Evolutionary conservation across 345 rosid species (phyloP), one percentile per base, ranked within the genome.

Genomic region (Isatis tinctoria): DNA sequence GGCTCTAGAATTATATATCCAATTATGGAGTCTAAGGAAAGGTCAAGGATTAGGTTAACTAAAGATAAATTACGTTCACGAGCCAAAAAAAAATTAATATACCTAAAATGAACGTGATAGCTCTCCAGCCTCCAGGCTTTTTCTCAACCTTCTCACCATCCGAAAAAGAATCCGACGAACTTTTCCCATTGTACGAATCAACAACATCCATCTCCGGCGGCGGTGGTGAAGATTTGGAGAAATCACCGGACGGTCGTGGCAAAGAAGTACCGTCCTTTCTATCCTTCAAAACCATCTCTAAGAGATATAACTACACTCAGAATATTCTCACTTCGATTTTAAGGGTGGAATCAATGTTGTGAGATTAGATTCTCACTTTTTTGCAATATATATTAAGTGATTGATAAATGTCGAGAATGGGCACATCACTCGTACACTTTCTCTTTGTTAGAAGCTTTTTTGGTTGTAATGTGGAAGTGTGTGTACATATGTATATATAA

Each of bases 41-140:
- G 14, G 57, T 45, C 40, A 57, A 57, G 30, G 49, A 65, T 65
- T 57, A 16, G 40, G 51, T 60, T 39, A 49, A 49, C 69, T 13
- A 27, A 52, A 72, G 35, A 35, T 27, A 36, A 53, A 17, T 30
- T n/a, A 67, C 10, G 45, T 60, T 40, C 53, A 4, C 1, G 62
- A 27, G 58, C 12, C 37, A 10, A 22, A 39, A 32, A 26, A 27
- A 24, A 48, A 26, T 4, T 39, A 12, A 57, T 32, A 54, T 44
- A 93, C 96, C 97, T 86, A 93, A 74, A 44, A 90, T 85, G 76
- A 68, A 89, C 16, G 96, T 78, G 78, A 93, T 81, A 80, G 89
- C 87, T 83, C 54, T 88, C 97, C 98, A 93, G 83, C 92, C 98
- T 18, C 90, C 88, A 4, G 89, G 88, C 78, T 85, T 75, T 70